These are phyloP conservation scores for Tuber borchii DNA, from an alignment of 495 filamentous ascomycete genomes.

Conservation along the genomic window DNA sequence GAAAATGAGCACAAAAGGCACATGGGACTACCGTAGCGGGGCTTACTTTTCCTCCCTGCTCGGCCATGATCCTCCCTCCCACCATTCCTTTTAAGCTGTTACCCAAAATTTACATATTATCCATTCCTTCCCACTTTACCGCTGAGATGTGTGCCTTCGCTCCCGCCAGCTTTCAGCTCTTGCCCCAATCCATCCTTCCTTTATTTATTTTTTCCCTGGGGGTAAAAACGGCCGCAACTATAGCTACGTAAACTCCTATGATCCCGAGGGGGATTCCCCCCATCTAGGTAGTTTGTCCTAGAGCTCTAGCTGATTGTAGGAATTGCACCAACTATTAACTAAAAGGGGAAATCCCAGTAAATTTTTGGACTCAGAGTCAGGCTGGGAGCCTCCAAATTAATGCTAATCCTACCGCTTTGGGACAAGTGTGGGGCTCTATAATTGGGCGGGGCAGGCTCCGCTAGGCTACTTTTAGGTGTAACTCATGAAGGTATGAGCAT, in stretches of 20 bases:
- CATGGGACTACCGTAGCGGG: constrained; percentile 29
- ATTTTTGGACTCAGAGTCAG: constrained; percentile 26
- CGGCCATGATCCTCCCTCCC: constrained; percentile 11
- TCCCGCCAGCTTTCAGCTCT: background rate
- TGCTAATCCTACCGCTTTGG: constrained; percentile 22
- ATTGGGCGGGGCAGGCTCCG: constrained; percentile 26
- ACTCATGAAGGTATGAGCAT: background rate
- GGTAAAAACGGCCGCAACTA: background rate
- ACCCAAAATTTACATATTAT: too few species aligned
- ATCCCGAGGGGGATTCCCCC: background rate
- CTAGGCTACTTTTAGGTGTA: constrained; percentile 17
- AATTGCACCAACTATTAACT: background rate
- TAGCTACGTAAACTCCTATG: background rate
- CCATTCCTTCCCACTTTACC: constrained; percentile 22
- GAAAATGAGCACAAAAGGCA: constrained; percentile 15
- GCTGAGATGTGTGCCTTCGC: constrained; percentile 8
- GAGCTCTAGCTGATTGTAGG: background rate
- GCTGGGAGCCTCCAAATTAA: constrained; percentile 22
- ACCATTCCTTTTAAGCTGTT: background rate
- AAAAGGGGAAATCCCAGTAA: constrained; percentile 29
- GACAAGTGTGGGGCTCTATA: background rate
- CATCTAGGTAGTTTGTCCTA: background rate
- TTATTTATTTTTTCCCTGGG: background rate
- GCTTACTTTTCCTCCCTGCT: constrained; percentile 12
- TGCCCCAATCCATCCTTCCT: background rate